Base-by-base conservation (phyloP, 768 basidiomycete genomes). In the Phlegmacium glaucopus region DNA sequence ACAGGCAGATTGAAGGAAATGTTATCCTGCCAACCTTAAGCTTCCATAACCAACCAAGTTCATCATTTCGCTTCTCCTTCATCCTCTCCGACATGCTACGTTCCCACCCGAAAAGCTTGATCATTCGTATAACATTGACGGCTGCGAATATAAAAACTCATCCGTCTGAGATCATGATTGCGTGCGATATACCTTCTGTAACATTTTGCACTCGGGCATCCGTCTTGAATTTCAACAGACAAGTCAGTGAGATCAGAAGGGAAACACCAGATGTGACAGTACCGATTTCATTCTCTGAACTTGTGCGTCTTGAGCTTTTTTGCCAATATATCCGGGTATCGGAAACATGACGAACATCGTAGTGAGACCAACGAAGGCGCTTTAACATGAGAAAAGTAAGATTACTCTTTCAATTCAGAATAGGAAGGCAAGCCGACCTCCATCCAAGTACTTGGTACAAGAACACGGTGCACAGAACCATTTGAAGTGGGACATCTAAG, bases 341-440 rank as follows among this genome's bases (percentile, higher is more conserved):
- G 84, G 84, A 34, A 81, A 68, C 3, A 80, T 67, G 16, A 72
- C n/a, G 9, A 83, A 42, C 54, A 81, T 78, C 18, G 72, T 61
- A 26, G 62, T 68, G 54, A 86, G 67, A 6, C 85, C 85, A 25
- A 80, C 74, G 40, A 88, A 70, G 1, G 82, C 68, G 52, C 80
- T 80, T 16, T 8, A 34, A 4, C 18, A 30, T 8, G 30, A 12
- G n/a, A 32, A 35, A n/a, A n/a, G n/a, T n/a, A n/a, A n/a, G n/a
- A n/a, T n/a, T n/a, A n/a, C n/a, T n/a, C n/a, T n/a, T n/a, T 44
- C 39, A n/a, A n/a, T n/a, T 4, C 18, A 8, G 29, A 6, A 18
- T 10, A 3, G 15, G 2, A 8, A 34, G 13, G 41, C 15, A 10
- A 26, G 54, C 53, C 8, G 47, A 68, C 74, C 70, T 71, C 75